Conservation (phyloP, 495 filamentous ascomycete genomes). For the Cudoniella acicularis region DNA sequence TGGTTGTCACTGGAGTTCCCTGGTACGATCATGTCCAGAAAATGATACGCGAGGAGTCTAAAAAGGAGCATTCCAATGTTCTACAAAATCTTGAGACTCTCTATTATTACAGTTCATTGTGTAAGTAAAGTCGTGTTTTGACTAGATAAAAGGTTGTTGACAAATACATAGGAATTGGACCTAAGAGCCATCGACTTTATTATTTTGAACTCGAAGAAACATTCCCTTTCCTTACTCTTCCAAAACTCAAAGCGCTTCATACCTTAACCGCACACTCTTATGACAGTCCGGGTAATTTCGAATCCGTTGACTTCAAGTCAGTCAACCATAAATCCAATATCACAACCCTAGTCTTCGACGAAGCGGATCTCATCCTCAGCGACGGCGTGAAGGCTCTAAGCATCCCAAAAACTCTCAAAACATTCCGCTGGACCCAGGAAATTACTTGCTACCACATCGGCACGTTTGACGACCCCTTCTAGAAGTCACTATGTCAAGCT, state of each 20-base stretch:
- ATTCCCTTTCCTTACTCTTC: conserved; percentile 3
- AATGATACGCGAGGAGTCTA: not conserved
- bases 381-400: not conserved
- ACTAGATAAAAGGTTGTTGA: not conserved
- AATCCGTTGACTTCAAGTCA: not conserved
- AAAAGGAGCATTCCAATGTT: not conserved
- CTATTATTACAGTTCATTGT: conserved; percentile 6
- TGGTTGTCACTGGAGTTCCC: not conserved
- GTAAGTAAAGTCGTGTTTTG: not conserved
- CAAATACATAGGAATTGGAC: not conserved
- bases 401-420: not conserved
- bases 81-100: conserved; percentile 4
- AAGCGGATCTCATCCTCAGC: not conserved
- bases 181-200: conserved; percentile 6
- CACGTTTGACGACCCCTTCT: not conserved
- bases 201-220: not conserved
- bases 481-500: not conserved
- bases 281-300: not conserved
- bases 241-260: conserved; percentile 1
- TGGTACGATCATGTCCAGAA: not conserved
- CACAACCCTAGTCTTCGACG: conserved; percentile 7
- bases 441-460: conserved; percentile 1
- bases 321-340: not conserved
- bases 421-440: conserved; percentile 1
- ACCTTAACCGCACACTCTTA: not conserved